These are phyloP conservation scores for Malassezia sympodialis DNA, from an alignment of 1,284 basidiomycete genomes.

Conservation along the genomic window DNA sequence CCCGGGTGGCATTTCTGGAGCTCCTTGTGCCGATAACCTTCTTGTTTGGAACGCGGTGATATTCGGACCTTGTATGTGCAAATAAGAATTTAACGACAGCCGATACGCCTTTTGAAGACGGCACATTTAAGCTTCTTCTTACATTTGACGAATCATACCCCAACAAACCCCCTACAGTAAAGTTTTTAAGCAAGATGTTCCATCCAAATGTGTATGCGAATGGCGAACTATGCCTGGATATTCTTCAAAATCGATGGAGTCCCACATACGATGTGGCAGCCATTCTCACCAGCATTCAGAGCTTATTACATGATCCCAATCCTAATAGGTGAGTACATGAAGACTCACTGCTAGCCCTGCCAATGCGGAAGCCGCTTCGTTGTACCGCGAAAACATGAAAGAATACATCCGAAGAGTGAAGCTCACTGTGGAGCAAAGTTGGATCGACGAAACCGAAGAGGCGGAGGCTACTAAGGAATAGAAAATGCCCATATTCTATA, in stretches of 20 bases:
- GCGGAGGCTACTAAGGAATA: slow-evolving; percentile 8
- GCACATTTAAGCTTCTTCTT: slow-evolving; percentile 89
- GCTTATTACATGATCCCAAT: slow-evolving; percentile 89
- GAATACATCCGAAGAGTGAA: slow-evolving; percentile 87
- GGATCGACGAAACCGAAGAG: slow-evolving; percentile 43
- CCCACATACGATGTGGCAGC: slow-evolving; percentile 98
- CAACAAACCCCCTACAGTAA: slow-evolving; percentile 92
- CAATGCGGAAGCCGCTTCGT: slow-evolving; percentile 89
- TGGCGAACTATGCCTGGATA: slow-evolving; percentile 93
- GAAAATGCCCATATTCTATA: background rate
- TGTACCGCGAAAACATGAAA: slow-evolving; percentile 97
- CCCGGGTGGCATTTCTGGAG: slow-evolving; percentile 87
- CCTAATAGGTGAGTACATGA: slow-evolving; percentile 59
- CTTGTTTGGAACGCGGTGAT: slow-evolving; percentile 99
- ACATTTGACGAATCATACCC: slow-evolving; percentile 96
- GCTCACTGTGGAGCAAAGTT: slow-evolving; percentile 51
- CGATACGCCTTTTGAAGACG: slow-evolving; percentile 96
- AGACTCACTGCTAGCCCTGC: slow-evolving; percentile 61
- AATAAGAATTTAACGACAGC: slow-evolving; percentile 52
- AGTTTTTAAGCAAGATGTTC: slow-evolving; percentile 95
- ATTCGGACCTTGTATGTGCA: slow-evolving; percentile 74
- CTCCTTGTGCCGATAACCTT: slow-evolving; percentile 93
- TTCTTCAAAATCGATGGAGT: slow-evolving; percentile 93
- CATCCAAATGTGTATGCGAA: slow-evolving; percentile 98
- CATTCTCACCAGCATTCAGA: slow-evolving; percentile 90